These are phyloP conservation scores for Stevia rebaudiana DNA, from an alignment of 140 eudicot species.

Conservation along the genomic window DNA sequence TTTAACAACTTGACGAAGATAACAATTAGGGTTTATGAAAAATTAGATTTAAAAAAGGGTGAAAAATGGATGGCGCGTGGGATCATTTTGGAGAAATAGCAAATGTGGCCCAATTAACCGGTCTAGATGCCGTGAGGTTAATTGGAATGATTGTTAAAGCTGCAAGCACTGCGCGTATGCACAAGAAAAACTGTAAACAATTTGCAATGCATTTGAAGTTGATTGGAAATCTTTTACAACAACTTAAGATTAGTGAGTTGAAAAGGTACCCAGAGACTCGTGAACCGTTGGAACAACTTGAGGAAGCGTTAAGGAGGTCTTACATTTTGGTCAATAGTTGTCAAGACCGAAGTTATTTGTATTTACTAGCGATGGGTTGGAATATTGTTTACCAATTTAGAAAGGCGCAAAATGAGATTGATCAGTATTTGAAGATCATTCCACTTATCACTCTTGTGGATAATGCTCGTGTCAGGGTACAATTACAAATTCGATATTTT, in stretches of 20 bases:
- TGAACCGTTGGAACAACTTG: slow-evolving; percentile 90
- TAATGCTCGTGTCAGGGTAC: slow-evolving; percentile 94
- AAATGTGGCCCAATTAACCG: slow-evolving; percentile 71
- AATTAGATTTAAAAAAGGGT: slow-evolving; percentile 4
- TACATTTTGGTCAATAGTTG: slow-evolving; percentile 84
- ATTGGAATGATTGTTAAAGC: slow-evolving; percentile 90
- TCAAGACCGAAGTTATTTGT: slow-evolving; percentile 84
- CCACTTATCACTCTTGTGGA: slow-evolving; percentile 97
- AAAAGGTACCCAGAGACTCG: slow-evolving; percentile 85
- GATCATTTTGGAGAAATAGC: slow-evolving; percentile 82
- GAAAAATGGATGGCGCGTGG: slow-evolving; percentile 49
- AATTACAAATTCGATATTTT: slow-evolving; percentile 27
- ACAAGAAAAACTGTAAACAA: slow-evolving; percentile 83
- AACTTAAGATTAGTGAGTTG: slow-evolving; percentile 71
- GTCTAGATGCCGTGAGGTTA: slow-evolving; percentile 66
- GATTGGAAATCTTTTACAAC: slow-evolving; percentile 74
- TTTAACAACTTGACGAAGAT: not conserved
- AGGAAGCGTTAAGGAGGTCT: slow-evolving; percentile 92
- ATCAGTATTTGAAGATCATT: slow-evolving; percentile 78
- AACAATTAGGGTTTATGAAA: slow-evolving; percentile 6
- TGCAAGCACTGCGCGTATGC: slow-evolving; percentile 87
- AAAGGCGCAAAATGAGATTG: slow-evolving; percentile 86
- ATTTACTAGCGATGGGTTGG: slow-evolving; percentile 99
- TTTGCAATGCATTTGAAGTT: slow-evolving; percentile 84
- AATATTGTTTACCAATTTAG: slow-evolving; percentile 91